phyloP scores from a whole-genome alignment of 2,329 filamentous ascomycete genomes.

The Davidsoniella virescens region DNA sequence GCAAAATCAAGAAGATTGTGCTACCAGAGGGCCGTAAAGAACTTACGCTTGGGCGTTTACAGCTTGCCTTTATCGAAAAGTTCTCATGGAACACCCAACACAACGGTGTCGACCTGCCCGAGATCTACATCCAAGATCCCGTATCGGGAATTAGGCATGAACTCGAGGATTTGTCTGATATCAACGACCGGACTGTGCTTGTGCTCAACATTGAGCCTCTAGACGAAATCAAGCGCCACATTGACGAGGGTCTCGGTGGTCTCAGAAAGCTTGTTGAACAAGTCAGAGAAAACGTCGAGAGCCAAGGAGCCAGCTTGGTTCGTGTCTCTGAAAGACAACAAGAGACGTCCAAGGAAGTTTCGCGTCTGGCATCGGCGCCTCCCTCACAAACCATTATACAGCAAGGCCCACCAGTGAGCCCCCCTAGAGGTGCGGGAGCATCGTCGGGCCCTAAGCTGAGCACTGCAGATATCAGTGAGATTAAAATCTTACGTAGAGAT shows the following conservation, averaged over 20 bases:
- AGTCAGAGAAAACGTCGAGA: conserved; percentile 67
- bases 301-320: conserved; percentile 68
- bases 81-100: conserved; percentile 98
- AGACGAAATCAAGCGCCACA: conserved; percentile 90
- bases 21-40: conserved; percentile 70
- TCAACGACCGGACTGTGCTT: conserved; percentile 90
- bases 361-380: conserved; percentile 35
- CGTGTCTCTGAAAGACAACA: conserved; percentile 81
- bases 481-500: conserved; percentile 72
- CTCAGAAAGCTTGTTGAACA: conserved; percentile 72
- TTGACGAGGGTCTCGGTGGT: conserved; percentile 76
- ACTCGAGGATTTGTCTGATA: conserved; percentile 78
- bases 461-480: conserved; percentile 53
- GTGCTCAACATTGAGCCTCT: conserved; percentile 84
- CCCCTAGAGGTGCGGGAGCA: conserved; percentile 26
- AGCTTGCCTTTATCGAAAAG: conserved; percentile 95
- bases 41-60: conserved; percentile 71
- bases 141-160: conserved; percentile 94
- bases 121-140: conserved; percentile 95
- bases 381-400: conserved; percentile 20
- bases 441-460: conserved; percentile 28
- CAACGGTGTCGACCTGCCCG: conserved; percentile 79
- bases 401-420: conserved; percentile 7
- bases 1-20: conserved; percentile 91
- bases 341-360: conserved; percentile 76